Evolutionary conservation across 2,329 filamentous ascomycete species (phyloP), one percentile per base, ranked within the genome.

Genomic region (Aspergillus sp.): DNA sequence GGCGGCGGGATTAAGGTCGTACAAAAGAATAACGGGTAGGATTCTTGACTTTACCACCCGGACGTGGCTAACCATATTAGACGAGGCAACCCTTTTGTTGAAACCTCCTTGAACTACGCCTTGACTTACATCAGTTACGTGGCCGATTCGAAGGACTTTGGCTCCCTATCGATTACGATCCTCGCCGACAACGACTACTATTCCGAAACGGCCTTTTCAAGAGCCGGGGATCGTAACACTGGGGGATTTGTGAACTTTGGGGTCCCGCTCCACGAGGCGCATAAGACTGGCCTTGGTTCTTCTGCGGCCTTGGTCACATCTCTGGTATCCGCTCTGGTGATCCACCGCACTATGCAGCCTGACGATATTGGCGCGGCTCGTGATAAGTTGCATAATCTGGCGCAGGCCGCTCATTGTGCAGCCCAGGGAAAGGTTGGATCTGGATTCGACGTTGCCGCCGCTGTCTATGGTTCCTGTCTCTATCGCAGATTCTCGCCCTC

Each of bases 101-200:
- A 98, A 79, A 96, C 91, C 11, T 90, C 95, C 1, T 82, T 99
- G 57, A 86, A 83, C 75, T 98, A 96, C 78, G 90, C 86, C 55
- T 83, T 98, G 66, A 95, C 89, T 55, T 97, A 96, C 91, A 73
- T 82, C 75, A 69, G 76, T 73, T 71, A 77, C 75, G 64, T 78
- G 64, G 64, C 77, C 73, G 81, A 72, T 72, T 77, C 75, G 5
- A 71, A 83, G 77, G 70, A 86, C 50, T 73, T 95, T 69, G 82
- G 82, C 13, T 85, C 92, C 4, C 78, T 89, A 30, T 86, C 86
- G 13, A 85, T 98, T 73, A 92, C 90, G 60, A 93, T 99, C 72
- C 84, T 98, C 37, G 93, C 95, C 59, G 92, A 97, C 77, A 93
- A 95, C 70, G 91, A 96, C 79, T 99, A 99, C 83, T 99, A 98